phyloP scores from a whole-genome alignment of 2,329 filamentous ascomycete species.

The Xylaria digitata region DNA sequence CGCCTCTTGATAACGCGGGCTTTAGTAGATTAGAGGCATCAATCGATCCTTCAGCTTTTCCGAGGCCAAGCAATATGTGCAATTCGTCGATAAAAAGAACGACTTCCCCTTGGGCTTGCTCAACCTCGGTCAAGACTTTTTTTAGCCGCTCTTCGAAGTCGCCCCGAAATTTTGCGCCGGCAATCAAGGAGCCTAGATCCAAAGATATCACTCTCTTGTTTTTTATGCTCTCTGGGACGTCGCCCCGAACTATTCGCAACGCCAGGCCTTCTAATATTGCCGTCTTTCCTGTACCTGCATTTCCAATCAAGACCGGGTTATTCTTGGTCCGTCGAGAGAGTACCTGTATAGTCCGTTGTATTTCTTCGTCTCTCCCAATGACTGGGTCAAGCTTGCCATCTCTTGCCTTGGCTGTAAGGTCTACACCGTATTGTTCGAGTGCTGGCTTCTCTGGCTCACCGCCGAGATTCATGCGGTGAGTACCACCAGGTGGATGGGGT shows the following conservation, averaged over 20 bases:
- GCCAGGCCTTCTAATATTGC: slow-evolving; percentile 92
- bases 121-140: slow-evolving; percentile 88
- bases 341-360: slow-evolving; percentile 94
- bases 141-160: slow-evolving; percentile 97
- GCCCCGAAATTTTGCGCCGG: slow-evolving; percentile 93
- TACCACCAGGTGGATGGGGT: slow-evolving; percentile 89
- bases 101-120: slow-evolving; percentile 87
- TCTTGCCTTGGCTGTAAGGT: slow-evolving; percentile 85
- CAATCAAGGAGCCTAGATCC: slow-evolving; percentile 92
- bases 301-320: slow-evolving; percentile 93
- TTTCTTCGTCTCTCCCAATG: slow-evolving; percentile 91
- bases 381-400: slow-evolving; percentile 95
- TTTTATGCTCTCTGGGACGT: slow-evolving; percentile 96
- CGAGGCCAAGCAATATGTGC: slow-evolving; percentile 89
- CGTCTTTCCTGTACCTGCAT: slow-evolving; percentile 92
- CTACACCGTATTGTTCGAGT: slow-evolving; percentile 89
- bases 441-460: slow-evolving; percentile 82
- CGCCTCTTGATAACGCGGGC: slow-evolving; percentile 89
- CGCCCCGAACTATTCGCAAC: slow-evolving; percentile 87
- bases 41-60: slow-evolving; percentile 95
- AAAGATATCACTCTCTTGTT: slow-evolving; percentile 89
- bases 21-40: slow-evolving; percentile 96
- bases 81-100: slow-evolving; percentile 97
- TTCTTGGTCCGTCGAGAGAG: slow-evolving; percentile 94
- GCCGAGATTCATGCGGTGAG: slow-evolving; percentile 91